phyloP scores from a whole-genome alignment of 1,139 yeast species.

The Geotrichum restrictum region DNA sequence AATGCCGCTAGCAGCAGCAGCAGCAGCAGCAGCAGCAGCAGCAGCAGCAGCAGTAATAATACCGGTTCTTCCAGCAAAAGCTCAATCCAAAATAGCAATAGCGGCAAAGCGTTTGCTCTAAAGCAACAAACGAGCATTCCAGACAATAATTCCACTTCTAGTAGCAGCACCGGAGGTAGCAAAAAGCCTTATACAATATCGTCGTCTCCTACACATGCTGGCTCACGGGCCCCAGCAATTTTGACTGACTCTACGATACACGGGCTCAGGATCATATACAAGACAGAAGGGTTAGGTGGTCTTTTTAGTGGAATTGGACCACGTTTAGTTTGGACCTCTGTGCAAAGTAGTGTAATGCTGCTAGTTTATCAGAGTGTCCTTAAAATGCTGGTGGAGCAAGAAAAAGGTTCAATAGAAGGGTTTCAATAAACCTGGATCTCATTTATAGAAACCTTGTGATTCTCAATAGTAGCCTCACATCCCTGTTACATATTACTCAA shows the following conservation, averaged over 20 bases:
- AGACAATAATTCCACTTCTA: slow-evolving; percentile 8
- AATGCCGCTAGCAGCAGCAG: slow-evolving; percentile 21
- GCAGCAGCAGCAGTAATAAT: too few relatives aligned
- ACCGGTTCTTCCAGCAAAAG: slow-evolving; percentile 17
- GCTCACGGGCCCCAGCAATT: slow-evolving; percentile 37
- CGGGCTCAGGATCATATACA: slow-evolving; percentile 65
- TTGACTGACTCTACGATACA: slow-evolving; percentile 53
- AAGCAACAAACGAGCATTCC: slow-evolving; percentile 12
- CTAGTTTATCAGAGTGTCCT: slow-evolving; percentile 62
- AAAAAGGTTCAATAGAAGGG: background rate
- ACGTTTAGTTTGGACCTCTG: slow-evolving; percentile 90
- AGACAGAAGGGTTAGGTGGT: slow-evolving; percentile 71
- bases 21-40: too few relatives aligned
- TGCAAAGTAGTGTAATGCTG: slow-evolving; percentile 93
- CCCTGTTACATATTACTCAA: too few relatives aligned
- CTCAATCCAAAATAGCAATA: slow-evolving; percentile 14
- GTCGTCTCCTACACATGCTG: slow-evolving; percentile 25
- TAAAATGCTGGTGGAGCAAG: slow-evolving; percentile 27
- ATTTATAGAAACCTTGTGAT: too few relatives aligned
- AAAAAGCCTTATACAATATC: slow-evolving; percentile 21
- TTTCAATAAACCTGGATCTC: background rate
- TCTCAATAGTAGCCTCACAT: too few relatives aligned
- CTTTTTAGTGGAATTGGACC: slow-evolving; percentile 95
- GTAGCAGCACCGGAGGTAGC: background rate
- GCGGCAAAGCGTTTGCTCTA: slow-evolving; percentile 23